Evolutionary conservation across 129 eudicot genomes (phyloP), one percentile per base, ranked within the genome.

Genomic region (Glebionis coronaria): DNA sequence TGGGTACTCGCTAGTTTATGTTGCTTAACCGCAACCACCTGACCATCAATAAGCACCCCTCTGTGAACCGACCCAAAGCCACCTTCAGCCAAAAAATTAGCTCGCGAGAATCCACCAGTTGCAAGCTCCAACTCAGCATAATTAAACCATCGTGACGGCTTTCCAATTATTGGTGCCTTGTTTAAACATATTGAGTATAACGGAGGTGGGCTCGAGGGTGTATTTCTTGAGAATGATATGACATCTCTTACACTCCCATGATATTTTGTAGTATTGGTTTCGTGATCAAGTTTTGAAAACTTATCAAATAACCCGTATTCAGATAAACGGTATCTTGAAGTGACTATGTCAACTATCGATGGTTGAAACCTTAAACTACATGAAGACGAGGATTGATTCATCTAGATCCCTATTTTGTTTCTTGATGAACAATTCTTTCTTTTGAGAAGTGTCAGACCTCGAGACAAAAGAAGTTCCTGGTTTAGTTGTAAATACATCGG

Each of bases 51-150:
- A 14, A 94, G 93, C 12, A 89, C 78, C 9, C 99, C 99, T 80
- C 95, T 53, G 63, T 94, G 94, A 5, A 94, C 99, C 4, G 99
- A 94, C 50, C 97, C 99, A 31, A 65, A 94, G 14, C 99, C 99
- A 15, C 99, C 99, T 76, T 94, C 97, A 10, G 99, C 99, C 73
- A 94, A 74, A 62, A 94, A 94, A 88, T 94, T 94, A 6, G 93
- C 85, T 74, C 61, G 74, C 8, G 95, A 89, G 81, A 94, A 94
- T 5, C 99, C 95, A 9, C 90, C 95, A 0, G 99, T 94, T 14
- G 99, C 99, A 49, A 76, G 90, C 78, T 94, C 97, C 65, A 94
- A 83, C 68, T 94, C 99, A 4, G 90, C 84, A 67, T 77, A 89
- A 6, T 85, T 56, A 69, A 94, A 94, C 99, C 95, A 89, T 69